Percentiles rank a stretch among this genome's conserved stretches.
Conservation (phyloP, 805 yeast genomes). For the Isabelozyma heimii region DNA sequence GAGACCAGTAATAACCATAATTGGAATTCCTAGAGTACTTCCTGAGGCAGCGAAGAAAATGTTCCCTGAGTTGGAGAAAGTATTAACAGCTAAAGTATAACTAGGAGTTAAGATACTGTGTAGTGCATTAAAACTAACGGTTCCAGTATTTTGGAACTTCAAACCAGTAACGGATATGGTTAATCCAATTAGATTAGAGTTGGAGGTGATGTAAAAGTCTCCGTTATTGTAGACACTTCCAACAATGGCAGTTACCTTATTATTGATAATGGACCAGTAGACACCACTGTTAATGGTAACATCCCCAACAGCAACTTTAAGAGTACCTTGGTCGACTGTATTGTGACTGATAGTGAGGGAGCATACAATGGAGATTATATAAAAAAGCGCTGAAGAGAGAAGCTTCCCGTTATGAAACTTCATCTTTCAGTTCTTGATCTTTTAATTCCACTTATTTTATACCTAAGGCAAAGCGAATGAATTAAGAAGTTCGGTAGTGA, state of each 20-base stretch:
- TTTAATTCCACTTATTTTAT: too few relatives aligned
- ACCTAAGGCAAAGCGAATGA: too few relatives aligned
- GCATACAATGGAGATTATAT: not conserved
- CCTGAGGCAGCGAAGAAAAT: constrained; percentile 13
- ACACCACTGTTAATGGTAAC: constrained; percentile 8
- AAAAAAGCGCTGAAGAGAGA: not conserved
- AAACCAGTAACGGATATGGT: constrained; percentile 2
- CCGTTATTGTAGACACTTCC: constrained; percentile 13
- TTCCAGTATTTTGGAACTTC: constrained; percentile 2
- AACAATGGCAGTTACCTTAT: constrained; percentile 5
- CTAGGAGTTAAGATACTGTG: constrained; percentile 9
- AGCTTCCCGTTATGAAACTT: not conserved
- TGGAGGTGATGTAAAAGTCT: constrained; percentile 13
- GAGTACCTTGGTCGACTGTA: constrained; percentile 14
- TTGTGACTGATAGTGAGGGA: constrained; percentile 4
- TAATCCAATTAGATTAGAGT: constrained; percentile 4
- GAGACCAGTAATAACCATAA: constrained; percentile 7
- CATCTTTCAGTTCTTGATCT: too few relatives aligned
- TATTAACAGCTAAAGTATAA: constrained; percentile 5
- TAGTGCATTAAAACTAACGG: constrained; percentile 13
- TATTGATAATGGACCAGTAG: constrained; percentile 14
- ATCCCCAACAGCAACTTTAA: constrained; percentile 7
- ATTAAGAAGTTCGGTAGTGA: too few relatives aligned
- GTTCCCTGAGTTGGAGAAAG: constrained; percentile 14
- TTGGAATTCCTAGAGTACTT: constrained; percentile 13